phyloP scores from a whole-genome alignment of 495 filamentous ascomycete genomes.

The Xylaria intraflava region DNA sequence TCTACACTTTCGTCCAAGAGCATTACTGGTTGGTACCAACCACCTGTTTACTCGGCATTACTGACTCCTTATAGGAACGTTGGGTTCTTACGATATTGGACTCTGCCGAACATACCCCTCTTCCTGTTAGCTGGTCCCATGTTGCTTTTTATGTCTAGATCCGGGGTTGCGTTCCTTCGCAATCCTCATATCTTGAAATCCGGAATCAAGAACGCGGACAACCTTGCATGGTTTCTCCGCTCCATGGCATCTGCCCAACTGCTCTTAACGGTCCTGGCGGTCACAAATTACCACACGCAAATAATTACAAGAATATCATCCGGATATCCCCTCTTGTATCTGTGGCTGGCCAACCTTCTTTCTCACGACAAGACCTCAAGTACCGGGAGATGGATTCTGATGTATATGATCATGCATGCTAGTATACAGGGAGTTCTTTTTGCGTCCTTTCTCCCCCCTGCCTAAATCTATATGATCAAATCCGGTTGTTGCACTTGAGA shows the following conservation, averaged over 20 bases:
- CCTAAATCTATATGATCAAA: conserved; percentile 32
- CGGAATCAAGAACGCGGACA: conserved; percentile 6
- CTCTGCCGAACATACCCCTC: conserved; percentile 72
- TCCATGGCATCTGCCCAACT: conserved; percentile 68
- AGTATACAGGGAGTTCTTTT: conserved; percentile 75
- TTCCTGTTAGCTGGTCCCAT: conserved; percentile 80
- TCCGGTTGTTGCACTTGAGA: not conserved
- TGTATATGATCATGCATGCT: conserved; percentile 73
- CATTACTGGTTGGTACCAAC: conserved; percentile 66
- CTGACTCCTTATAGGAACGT: conserved; percentile 55
- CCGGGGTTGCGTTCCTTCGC: conserved; percentile 46
- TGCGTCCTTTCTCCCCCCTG: conserved; percentile 93
- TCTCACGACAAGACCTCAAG: conserved; percentile 20
- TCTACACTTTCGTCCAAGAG: conserved; percentile 83
- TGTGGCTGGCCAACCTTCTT: conserved; percentile 56
- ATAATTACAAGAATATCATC: conserved; percentile 87
- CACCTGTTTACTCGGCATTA: not conserved
- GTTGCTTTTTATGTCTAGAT: conserved; percentile 58
- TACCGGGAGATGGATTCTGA: conserved; percentile 26
- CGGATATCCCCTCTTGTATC: conserved; percentile 85
- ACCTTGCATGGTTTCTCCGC: conserved; percentile 28
- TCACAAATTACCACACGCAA: conserved; percentile 83
- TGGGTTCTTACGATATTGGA: conserved; percentile 91
- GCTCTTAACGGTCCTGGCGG: conserved; percentile 60
- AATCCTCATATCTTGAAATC: conserved; percentile 5